These are phyloP conservation scores for Podospora appendiculata DNA, from an alignment of 495 filamentous ascomycete species.

Conservation along the genomic window DNA sequence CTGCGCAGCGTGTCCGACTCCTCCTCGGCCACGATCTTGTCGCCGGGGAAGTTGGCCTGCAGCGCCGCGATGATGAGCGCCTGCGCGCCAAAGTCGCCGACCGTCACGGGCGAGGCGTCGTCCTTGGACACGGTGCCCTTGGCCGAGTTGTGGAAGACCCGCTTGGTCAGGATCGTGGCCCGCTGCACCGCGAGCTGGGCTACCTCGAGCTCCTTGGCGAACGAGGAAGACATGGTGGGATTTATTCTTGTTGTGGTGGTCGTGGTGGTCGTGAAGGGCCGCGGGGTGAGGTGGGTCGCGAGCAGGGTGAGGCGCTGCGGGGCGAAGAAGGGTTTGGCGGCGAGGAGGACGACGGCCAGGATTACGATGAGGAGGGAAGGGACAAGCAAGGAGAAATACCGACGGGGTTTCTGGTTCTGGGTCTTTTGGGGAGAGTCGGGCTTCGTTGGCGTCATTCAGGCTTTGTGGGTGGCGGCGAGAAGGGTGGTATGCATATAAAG, in stretches of 20 bases:
- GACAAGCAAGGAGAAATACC: too few species aligned
- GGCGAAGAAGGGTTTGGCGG: slow-evolving; percentile 2
- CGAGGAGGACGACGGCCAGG: slow-evolving; percentile 18
- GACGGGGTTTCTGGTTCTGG: too few species aligned
- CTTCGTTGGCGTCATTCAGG: too few species aligned
- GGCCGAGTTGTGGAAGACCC: slow-evolving; percentile 82
- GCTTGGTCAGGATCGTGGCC: slow-evolving; percentile 80
- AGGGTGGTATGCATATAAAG: too few species aligned
- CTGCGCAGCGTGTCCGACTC: slow-evolving; percentile 70
- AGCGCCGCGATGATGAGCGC: slow-evolving; percentile 90
- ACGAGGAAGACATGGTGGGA: slow-evolving; percentile 25
- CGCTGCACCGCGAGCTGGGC: slow-evolving; percentile 90
- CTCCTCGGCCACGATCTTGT: slow-evolving; percentile 92
- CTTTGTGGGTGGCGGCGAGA: too few species aligned
- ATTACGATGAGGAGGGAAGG: slow-evolving; percentile 7
- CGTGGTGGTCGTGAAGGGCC: background rate
- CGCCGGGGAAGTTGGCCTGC: slow-evolving; percentile 77
- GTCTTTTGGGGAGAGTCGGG: too few species aligned
- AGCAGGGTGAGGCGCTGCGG: slow-evolving; percentile 14
- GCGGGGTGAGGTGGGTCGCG: slow-evolving; percentile 7
- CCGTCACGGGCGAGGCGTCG: slow-evolving; percentile 93
- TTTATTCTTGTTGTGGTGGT: background rate
- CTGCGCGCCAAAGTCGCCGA: slow-evolving; percentile 96
- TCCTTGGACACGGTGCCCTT: slow-evolving; percentile 92
- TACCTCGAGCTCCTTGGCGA: slow-evolving; percentile 73